Base-by-base conservation (phyloP, 2,329 filamentous ascomycete species). In the Colletotrichum sp. region DNA sequence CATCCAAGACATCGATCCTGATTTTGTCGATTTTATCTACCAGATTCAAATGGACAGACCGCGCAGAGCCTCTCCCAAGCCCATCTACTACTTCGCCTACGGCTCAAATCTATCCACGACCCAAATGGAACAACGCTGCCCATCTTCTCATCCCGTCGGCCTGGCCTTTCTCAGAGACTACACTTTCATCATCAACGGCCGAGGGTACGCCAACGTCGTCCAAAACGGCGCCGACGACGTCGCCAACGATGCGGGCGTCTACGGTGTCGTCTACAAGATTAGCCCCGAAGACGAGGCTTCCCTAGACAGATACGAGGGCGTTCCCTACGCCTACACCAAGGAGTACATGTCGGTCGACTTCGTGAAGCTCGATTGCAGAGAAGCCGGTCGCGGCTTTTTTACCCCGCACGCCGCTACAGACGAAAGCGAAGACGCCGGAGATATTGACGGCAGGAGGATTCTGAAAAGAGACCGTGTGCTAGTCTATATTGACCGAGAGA, bases 181-280 rank as follows among this genome's bases (percentile, higher is more conserved):
- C 87, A 85, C 83, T 60, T 95, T 92, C 92, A 87, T 93, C 69
- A 94, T 95, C 85, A 93, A 92, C 80, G 83, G 86, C 62, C 88
- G 93, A 3, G 93, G 93, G 16, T 94, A 92, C 81, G 93, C 93
- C 52, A 95, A 95, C 80, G 86, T 95, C n/a, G 88, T 92, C 30
- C 59, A 63, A 21, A 63, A 63, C 4, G 68, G 62, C 32, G 12
- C 74, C 6, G 69, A 16, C 49, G 66, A 34, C 60, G 26, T 76
- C 8, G 59, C 74, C 7, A 62, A 72, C 21, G 78, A 77, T 5
- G 79, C 84, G 32, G 87, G 89, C 70, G 89, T 92, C 44, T 92
- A 90, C 82, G 91, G 91, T 6, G 81, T 93, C 3, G 83, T 93
- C 21, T 93, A 93, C 80, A 83, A 84, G 8, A 84, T 93, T 0